Conservation (phyloP, 2,329 filamentous ascomycete species). For the Sporothrix inflata region DNA sequence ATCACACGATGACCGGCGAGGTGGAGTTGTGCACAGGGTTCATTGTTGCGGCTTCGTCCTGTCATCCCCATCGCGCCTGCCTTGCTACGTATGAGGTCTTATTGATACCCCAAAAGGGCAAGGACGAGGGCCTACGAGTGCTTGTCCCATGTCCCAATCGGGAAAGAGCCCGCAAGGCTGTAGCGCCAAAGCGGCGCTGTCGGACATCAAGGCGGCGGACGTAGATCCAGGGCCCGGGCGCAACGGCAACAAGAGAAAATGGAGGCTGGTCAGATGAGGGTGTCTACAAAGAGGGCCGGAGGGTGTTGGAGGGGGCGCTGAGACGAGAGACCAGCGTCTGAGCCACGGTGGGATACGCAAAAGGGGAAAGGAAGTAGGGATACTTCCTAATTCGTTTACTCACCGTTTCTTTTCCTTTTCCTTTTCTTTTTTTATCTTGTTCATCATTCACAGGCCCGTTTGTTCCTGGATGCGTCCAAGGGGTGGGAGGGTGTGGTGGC, state of each 20-base stretch:
- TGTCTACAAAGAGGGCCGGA: not conserved
- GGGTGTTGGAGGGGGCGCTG: not conserved
- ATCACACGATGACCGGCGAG: slow-evolving; percentile 2
- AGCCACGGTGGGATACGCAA: not conserved
- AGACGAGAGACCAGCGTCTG: not conserved
- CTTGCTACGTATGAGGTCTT: slow-evolving; percentile 19
- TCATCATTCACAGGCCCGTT: not conserved
- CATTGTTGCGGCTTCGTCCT: slow-evolving; percentile 12
- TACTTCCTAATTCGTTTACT: not conserved
- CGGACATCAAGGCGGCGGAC: not conserved
- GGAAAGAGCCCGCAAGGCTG: slow-evolving; percentile 13
- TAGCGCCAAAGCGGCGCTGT: not conserved
- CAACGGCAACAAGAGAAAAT: not conserved
- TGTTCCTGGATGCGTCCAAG: slow-evolving; percentile 14
- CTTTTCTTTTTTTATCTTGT: not conserved
- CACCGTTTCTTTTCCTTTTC: not conserved
- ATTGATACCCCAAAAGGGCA: slow-evolving; percentile 27
- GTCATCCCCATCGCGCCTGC: not conserved
- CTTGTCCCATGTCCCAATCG: not conserved
- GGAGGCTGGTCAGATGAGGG: not conserved
- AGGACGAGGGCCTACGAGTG: not conserved
- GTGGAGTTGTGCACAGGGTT: not conserved
- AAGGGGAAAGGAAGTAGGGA: too few relatives aligned
- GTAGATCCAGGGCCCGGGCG: not conserved
- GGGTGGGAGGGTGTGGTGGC: not conserved